A percentile compares a stretch with the other conserved stretches of the same genome.
These are phyloP conservation scores for Pholiota microspora DNA, from an alignment of 768 basidiomycete species.

Conservation along the genomic window DNA sequence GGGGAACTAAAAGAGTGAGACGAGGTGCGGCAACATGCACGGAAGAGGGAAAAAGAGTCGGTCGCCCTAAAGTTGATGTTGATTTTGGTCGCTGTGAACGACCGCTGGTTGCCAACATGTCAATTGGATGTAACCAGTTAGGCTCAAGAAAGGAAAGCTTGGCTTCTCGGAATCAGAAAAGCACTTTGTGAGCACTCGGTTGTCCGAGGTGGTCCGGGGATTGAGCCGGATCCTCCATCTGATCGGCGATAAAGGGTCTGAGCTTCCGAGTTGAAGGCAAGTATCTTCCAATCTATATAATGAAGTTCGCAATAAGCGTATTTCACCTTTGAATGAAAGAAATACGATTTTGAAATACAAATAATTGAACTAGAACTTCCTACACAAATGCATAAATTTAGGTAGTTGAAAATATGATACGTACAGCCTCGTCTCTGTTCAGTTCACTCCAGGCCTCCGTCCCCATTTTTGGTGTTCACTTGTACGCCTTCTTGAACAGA, in stretches of 20 bases:
- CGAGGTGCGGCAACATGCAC: conserved; percentile 1
- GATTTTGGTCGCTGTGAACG: not conserved
- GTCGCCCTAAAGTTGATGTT: not conserved
- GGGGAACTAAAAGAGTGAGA: conserved; percentile 9
- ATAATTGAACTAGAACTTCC: not conserved
- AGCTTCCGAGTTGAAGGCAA: no score
- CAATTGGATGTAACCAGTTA: no score
- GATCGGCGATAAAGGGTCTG: not conserved
- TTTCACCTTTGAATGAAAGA: no score
- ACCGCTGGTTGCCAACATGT: not conserved
- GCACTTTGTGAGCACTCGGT: not conserved
- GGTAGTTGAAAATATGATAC: not conserved
- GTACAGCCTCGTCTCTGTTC: no score
- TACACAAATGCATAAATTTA: not conserved
- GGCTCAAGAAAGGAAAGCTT: not conserved
- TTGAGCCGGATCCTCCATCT: not conserved
- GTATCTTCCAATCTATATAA: no score
- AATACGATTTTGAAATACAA: not conserved
- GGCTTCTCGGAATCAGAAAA: not conserved
- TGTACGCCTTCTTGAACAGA: no score
- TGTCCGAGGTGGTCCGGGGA: not conserved
- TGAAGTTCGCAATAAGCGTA: no score
- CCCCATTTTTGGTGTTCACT: no score
- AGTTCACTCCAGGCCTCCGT: no score
- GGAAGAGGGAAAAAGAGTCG: conserved; percentile 9